A percentile compares a stretch with the other conserved stretches of the same genome.
These are phyloP conservation scores for Ulmus americana DNA, from an alignment of 331 rosid species.

Conservation along the genomic window DNA sequence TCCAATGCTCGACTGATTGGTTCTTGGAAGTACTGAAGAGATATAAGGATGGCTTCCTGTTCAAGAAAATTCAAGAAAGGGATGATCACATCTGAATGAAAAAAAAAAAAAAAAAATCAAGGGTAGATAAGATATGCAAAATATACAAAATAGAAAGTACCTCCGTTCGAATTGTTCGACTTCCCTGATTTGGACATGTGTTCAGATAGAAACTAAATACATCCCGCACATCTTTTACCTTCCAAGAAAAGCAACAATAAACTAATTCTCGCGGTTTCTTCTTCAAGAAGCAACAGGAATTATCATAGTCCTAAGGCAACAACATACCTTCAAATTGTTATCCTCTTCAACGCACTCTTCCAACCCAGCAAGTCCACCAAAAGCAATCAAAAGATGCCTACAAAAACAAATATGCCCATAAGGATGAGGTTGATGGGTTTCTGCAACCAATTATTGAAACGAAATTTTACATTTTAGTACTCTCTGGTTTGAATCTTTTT, in stretches of 20 bases:
- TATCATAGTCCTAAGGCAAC: not conserved
- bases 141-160: slow-evolving; percentile 28
- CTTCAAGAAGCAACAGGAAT: not conserved
- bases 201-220: slow-evolving; percentile 62
- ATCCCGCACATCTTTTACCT: slow-evolving; percentile 54
- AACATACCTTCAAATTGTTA: slow-evolving; percentile 52
- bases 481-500: no score
- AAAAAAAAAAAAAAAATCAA: not conserved
- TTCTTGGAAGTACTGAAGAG: slow-evolving; percentile 92
- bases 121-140: slow-evolving; percentile 1
- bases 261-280: not conserved
- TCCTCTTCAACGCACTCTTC: slow-evolving; percentile 97
- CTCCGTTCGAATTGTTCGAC: slow-evolving; percentile 98
- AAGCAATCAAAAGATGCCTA: slow-evolving; percentile 88
- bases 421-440: not conserved
- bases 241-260: slow-evolving; percentile 15
- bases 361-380: slow-evolving; percentile 98
- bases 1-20: slow-evolving; percentile 60
- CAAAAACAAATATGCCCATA: slow-evolving; percentile 21
- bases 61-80: slow-evolving; percentile 25
- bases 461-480: no score
- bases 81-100: not conserved
- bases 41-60: slow-evolving; percentile 86
- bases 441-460: not conserved
- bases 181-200: slow-evolving; percentile 91